Evolutionary conservation across 2,329 filamentous ascomycete genomes (phyloP), one percentile per base, ranked within the genome.

Genomic region (Diaporthe sp.): DNA sequence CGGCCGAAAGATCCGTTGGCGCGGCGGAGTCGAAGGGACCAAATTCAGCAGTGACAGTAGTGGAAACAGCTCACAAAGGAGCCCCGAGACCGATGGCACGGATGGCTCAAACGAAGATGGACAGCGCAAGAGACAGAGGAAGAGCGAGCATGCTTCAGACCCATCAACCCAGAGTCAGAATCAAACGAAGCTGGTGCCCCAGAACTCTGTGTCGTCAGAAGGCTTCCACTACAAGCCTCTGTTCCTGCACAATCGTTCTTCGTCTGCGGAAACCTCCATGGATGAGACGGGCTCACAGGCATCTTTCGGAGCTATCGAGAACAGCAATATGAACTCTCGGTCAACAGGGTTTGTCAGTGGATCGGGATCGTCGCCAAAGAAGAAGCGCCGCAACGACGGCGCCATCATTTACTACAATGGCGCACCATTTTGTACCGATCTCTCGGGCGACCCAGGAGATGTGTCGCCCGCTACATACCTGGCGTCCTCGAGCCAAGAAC

Each of bases 321-420:
- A 88, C 13, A 91, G 88, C 75, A 88, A 88, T 57, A 77, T 86
- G 15, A 87, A 84, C 1, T 86, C 81, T 59, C 80, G 85, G 22
- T 89, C 88, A 0, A 81, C 84, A 67, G 88, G 86, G 85, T 85
- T 82, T 19, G 82, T 84, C 46, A 88, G 87, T 77, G 86, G 86
- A 79, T 90, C 86, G 77, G 89, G 81, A 78, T 86, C 81, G 62
- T 88, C 83, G 74, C 84, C 80, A 82, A 87, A 80, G 79, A 87
- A 84, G 77, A 88, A 85, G 78, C 90, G 89, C 81, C 89, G 89
- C 37, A 88, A 87, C 17, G 91, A 94, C 75, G 95, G 94, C 12
- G 92, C 94, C 1, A 93, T 97, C 78, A 95, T 96, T 25, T 97
- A 96, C 81, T 97, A 96, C 82, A 94, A 90, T 76, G 94, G 93